Base-by-base conservation (phyloP, 2,329 filamentous ascomycete species). In the Stylonectria norvegica region DNA sequence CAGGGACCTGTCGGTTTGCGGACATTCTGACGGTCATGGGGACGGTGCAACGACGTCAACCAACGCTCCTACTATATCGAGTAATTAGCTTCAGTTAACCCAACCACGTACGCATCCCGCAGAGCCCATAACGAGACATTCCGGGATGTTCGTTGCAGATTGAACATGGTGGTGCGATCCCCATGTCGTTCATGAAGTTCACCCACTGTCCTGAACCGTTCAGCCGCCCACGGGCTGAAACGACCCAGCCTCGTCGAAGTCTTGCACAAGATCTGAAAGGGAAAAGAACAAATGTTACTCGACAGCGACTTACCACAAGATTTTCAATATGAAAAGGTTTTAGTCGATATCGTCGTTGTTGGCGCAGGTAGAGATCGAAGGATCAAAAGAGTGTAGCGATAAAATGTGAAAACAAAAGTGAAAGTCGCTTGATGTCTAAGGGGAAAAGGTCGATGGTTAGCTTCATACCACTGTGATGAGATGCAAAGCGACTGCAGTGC, bases 1-100 rank as follows among this genome's bases (percentile, higher is more conserved):
- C 43, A 35, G 53, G 38, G 36, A 58, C 40, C 36, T 61, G 58
- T 40, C 56, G 53, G 42, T 56, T 47, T 27, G 55, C 53, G 32
- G 58, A 59, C 58, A 61, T 61, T 29, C 36, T 56, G 43, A 53
- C 49, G 36, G 52, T 59, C 48, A 55, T 57, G 36, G 44, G 41
- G 37, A 48, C 41, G 37, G 35, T 25, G 36, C 32, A 37, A 38
- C 25, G 30, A 27, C 11, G 39, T 47, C 42, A 41, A 40, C 37
- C 28, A 45, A 47, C 38, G 17, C 32, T 51, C 45, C 37, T 51
- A 27, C 44, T 38, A 22, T 15, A 16, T 35, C 32, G 37, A 23
- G 35, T 7, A 7, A 12, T 25, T 25, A 25, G 22, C 22, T 25
- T 25, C 7, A 12, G 22, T 25, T 25, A 12, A 7, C 12, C 22